Evolutionary conservation across 306 rosid species (phyloP), one percentile per base, ranked within the genome.

Genomic region (Coriaria nepalensis): DNA sequence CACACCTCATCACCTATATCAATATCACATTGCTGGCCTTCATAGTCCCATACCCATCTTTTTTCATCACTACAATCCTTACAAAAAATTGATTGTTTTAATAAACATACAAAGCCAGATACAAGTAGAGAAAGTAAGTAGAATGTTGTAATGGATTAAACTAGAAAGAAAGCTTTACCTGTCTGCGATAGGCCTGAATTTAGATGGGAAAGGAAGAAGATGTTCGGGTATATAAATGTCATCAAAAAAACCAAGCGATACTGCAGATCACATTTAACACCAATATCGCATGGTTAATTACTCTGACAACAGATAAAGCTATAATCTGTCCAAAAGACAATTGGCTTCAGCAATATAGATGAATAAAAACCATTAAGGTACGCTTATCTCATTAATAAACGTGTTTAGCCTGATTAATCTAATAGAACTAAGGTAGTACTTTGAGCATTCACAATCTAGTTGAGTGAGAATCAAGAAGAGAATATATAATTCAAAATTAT

Each of bases 221-320:
- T 76, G 69, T 40, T 6, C 48, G 29, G 86, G 93, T 56, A 83
- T 45, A 45, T 75, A 76, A 51, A 87, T 73, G 56, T 87, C 96
- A 33, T 83, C 85, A 47, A 87, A 87, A 78, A 83, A 83, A 65
- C 81, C 96, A 62, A 87, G 74, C 6, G 86, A 71, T 52, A 87
- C 93, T 87, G 93, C 57, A 70, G 67, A 60, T 59, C 14, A 57
- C 34, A 65, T 52, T 52, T 40, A 14, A 5, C n/a, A 4, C 8
- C 13, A 7, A 13, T 13, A 41, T 9, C 49, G 7, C 14, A n/a
- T 10, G 20, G 6, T 1, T 6, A 43, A 2, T 8, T n/a, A 7
- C 12, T 8, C 8, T n/a, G 49, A 7, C 14, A n/a, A 45, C 20
- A 45, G 13, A 45, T 8, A 13, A 45, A 11, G 14, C 9, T 29